phyloP scores from a whole-genome alignment of 2,329 filamentous ascomycete genomes.

The Madurella fahalii region DNA sequence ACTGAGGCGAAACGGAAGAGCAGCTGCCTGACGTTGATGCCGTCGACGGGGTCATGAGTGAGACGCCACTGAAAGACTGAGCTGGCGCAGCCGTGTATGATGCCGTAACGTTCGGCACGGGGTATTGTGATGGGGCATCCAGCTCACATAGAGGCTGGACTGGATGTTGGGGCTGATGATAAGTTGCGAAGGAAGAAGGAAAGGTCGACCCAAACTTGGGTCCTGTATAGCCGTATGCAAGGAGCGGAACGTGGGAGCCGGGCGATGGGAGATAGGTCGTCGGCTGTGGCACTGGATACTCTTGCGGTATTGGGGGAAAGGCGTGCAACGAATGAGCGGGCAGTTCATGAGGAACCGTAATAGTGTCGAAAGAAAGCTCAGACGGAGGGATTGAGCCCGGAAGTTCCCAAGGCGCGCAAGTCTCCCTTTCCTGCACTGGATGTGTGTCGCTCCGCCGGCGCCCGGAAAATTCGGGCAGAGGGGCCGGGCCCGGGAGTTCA shows the following conservation, averaged over 20 bases:
- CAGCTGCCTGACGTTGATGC: neutral
- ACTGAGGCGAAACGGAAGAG: constrained; percentile 1
- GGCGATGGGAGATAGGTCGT: neutral
- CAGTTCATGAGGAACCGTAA: neutral
- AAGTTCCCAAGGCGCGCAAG: neutral
- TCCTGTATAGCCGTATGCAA: neutral
- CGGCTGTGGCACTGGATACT: neutral
- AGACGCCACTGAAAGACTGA: neutral
- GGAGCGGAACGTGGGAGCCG: neutral
- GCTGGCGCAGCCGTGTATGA: neutral
- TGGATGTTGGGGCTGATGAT: no score
- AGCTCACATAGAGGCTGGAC: no score
- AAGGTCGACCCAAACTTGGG: no score
- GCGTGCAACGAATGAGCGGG: neutral
- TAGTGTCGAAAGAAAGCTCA: no score
- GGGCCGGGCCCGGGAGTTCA: no score
- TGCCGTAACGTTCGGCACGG: no score
- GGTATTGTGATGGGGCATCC: no score
- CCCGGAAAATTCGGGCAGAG: no score
- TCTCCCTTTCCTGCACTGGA: no score
- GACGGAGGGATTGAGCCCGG: no score
- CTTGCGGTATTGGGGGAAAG: neutral
- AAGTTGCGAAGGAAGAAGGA: no score
- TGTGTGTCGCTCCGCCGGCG: no score
- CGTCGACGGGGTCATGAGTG: neutral